Evolutionary conservation across 2,329 filamentous ascomycete species (phyloP).

Genomic region (Sphaerulina populicola): DNA sequence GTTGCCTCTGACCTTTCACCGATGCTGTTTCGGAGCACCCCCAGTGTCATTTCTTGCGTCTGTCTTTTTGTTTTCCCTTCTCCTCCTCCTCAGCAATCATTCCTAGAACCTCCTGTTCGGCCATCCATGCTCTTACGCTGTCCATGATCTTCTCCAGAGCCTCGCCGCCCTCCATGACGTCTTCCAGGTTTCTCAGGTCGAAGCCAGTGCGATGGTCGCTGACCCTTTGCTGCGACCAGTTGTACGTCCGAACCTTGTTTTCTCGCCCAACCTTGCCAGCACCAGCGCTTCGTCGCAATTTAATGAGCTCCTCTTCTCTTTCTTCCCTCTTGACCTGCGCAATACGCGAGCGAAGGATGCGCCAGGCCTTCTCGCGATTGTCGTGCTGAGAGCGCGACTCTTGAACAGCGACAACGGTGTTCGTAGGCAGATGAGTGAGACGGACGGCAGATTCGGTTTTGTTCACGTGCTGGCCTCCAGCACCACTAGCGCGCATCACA

Average conservation of each 20-base stretch:
- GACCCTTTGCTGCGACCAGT: slow-evolving; percentile 68
- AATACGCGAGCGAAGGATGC: slow-evolving; percentile 68
- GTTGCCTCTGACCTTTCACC: neutral
- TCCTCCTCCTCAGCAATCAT: slow-evolving; percentile 38
- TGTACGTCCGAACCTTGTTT: slow-evolving; percentile 92
- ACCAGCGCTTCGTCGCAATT: slow-evolving; percentile 67
- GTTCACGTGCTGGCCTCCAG: slow-evolving; percentile 96
- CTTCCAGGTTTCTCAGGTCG: slow-evolving; percentile 70
- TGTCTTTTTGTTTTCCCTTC: slow-evolving; percentile 14
- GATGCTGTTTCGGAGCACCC: neutral
- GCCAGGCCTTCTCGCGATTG: slow-evolving; percentile 83
- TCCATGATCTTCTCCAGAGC: slow-evolving; percentile 67
- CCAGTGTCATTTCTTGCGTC: neutral
- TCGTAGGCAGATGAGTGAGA: slow-evolving; percentile 81
- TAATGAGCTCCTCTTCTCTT: slow-evolving; percentile 69
- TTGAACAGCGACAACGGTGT: slow-evolving; percentile 82
- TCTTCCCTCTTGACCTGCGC: slow-evolving; percentile 73
- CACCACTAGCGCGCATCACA: slow-evolving; percentile 84
- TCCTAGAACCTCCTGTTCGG: slow-evolving; percentile 63
- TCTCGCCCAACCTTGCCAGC: slow-evolving; percentile 74
- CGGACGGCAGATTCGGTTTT: slow-evolving; percentile 94
- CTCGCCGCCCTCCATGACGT: slow-evolving; percentile 68
- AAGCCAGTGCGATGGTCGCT: slow-evolving; percentile 79
- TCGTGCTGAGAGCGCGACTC: slow-evolving; percentile 83
- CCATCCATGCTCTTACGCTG: slow-evolving; percentile 67